Evolutionary conservation across 2,329 filamentous ascomycete genomes (phyloP).

Genomic region (Talaromyces sp.): DNA sequence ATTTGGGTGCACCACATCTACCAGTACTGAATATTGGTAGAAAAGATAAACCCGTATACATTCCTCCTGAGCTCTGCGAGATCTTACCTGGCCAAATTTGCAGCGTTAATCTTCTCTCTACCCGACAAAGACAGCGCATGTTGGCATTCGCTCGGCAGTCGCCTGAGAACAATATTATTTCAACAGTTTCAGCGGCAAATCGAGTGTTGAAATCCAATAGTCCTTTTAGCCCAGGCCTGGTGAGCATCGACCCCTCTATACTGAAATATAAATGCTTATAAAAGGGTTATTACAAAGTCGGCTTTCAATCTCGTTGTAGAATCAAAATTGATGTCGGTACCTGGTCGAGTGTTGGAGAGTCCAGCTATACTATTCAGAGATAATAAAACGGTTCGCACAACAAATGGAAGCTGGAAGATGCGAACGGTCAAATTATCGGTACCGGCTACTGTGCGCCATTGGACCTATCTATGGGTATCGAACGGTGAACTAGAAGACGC

Average conservation of each 20-base stretch:
- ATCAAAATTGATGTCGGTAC: slow-evolving; percentile 71
- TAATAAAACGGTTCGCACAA: slow-evolving; percentile 29
- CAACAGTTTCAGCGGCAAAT: slow-evolving; percentile 28
- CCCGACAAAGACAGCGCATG: too few species aligned
- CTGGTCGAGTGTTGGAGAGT: slow-evolving; percentile 60
- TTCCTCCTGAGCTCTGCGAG: slow-evolving; percentile 59
- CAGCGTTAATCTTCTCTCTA: too few species aligned
- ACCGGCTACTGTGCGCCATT: slow-evolving; percentile 35
- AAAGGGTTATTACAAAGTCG: too few species aligned
- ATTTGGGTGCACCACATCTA: neutral
- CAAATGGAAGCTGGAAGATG: slow-evolving; percentile 66
- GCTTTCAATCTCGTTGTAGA: too few species aligned
- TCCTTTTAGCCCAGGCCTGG: too few species aligned
- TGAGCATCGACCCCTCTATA: too few species aligned
- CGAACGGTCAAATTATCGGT: slow-evolving; percentile 51
- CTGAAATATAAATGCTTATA: too few species aligned
- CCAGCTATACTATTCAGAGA: slow-evolving; percentile 58
- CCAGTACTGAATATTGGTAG: neutral
- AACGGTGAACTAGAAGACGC: too few species aligned
- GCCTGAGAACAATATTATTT: too few species aligned
- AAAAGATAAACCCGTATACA: slow-evolving; percentile 49
- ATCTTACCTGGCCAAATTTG: slow-evolving; percentile 59
- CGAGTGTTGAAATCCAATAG: too few species aligned
- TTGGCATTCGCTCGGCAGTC: too few species aligned
- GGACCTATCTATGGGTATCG: slow-evolving; percentile 30